Evolutionary conservation across 208 protist genomes (phyloP).

Genomic region (Balamuthia mandrillaris): DNA sequence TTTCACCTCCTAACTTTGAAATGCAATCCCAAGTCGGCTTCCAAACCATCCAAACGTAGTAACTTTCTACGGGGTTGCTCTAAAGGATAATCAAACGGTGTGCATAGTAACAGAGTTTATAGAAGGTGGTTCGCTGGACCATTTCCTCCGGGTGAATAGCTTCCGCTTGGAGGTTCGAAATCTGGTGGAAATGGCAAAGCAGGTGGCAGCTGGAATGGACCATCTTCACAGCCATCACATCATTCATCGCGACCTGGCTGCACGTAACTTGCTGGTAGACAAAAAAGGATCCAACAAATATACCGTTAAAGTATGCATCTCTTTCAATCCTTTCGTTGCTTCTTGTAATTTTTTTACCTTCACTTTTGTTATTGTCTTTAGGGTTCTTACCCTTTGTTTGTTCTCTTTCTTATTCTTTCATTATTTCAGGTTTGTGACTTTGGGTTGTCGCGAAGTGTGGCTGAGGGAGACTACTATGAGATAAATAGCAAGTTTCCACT

Average conservation of each 20-base stretch:
- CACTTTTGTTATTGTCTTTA: too few species aligned
- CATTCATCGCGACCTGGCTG: conserved; percentile 21
- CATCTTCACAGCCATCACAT: not conserved
- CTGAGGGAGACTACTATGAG: not conserved
- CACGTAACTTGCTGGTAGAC: conserved; percentile 18
- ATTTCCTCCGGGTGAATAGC: not conserved
- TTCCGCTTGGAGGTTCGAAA: not conserved
- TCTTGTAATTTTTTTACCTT: too few species aligned
- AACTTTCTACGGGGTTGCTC: conserved; percentile 14
- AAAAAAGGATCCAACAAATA: conserved; percentile 26
- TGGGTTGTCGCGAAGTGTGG: not conserved
- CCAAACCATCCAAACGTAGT: conserved; percentile 36
- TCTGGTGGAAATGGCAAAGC: conserved; percentile 20
- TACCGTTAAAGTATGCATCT: not conserved
- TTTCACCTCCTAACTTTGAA: not conserved
- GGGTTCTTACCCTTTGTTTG: too few species aligned
- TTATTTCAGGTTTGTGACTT: conserved; percentile 39
- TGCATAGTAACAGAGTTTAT: conserved; percentile 40
- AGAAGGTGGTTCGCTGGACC: conserved; percentile 7
- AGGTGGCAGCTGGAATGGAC: conserved; percentile 29
- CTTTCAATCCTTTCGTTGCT: too few species aligned
- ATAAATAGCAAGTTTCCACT: conserved; percentile 20
- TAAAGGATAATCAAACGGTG: not conserved
- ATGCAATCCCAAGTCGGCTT: not conserved
- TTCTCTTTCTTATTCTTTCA: too few species aligned